Base-by-base conservation (phyloP, 1,284 basidiomycete species). In the Trametes pubescens region DNA sequence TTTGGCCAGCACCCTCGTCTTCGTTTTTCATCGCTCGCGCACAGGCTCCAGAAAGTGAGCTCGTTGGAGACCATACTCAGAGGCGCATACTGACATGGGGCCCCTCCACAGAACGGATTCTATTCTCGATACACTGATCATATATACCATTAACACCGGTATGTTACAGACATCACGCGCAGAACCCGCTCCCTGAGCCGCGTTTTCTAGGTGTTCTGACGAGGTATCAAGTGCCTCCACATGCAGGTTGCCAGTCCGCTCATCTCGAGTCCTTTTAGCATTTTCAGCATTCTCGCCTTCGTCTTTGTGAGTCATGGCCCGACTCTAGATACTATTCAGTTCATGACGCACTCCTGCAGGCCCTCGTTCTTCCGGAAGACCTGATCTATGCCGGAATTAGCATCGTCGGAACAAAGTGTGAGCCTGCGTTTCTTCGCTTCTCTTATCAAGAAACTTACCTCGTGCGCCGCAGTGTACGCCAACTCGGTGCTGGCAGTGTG, bases 41-140 rank as follows among this genome's bases (percentile, higher is more conserved):
- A 62, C 61, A 4, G 64, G 64, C 2, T 35, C 55, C 4, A 65
- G 51, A 26, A 55, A 60, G 64, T 59, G n/a, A 4, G 49, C 8
- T 8, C 44, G 21, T 5, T 21, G 5, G 21, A 6, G 1, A 11
- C 4, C 7, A 18, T 3, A 24, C 11, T 4, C 35, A 38, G 51
- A n/a, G 2, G 4, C 29, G n/a, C 8, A 14, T 35, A 6, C 37
- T 53, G 44, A 47, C 10, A 26, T 16, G 16, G 13, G 11, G 11
- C 14, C 16, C 2, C 26, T 26, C 10, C 22, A 2, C 21, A 61
- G 59, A n/a, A 32, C 46, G 13, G 52, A 61, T 22, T 40, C 52
- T 1, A 24, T 48, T 13, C 24, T 61, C 16, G 52, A 61, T 11
- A 26, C 44, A 34, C 37, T 55, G 5, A 38, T 54, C 1, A 61